Percentiles rank a stretch among this genome's conserved stretches.
These are phyloP conservation scores for Pyrus pyrifolia DNA, from an alignment of 306 rosid genomes.

Conservation along the genomic window DNA sequence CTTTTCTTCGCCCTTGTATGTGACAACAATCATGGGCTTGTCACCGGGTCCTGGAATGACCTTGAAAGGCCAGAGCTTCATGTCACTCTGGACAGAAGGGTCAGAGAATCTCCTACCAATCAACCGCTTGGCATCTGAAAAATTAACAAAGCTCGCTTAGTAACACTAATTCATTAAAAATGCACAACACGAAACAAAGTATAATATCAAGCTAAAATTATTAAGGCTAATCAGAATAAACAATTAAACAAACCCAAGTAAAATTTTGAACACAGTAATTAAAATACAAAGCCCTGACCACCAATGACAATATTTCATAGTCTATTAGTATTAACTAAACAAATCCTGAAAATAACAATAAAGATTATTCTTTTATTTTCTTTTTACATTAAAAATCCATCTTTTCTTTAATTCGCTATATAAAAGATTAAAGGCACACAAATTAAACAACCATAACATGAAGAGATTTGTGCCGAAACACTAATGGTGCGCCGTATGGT, in stretches of 20 bases:
- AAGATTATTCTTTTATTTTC: too few species aligned
- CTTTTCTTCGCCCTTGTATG: constrained; percentile 57
- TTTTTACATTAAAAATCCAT: too few species aligned
- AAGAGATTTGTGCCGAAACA: too few species aligned
- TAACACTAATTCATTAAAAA: background rate
- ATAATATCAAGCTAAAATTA: background rate
- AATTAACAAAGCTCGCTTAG: background rate
- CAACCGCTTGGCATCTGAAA: constrained; percentile 68
- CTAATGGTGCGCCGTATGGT: too few species aligned
- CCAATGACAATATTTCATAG: background rate
- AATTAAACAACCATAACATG: too few species aligned
- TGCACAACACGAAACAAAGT: background rate
- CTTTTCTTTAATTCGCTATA: too few species aligned
- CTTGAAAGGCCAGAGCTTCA: constrained; percentile 76
- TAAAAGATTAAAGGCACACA: too few species aligned
- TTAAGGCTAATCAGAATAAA: too few species aligned
- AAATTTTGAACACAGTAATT: too few species aligned
- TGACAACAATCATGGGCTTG: constrained; percentile 57
- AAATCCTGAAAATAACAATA: background rate
- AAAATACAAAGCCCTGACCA: background rate
- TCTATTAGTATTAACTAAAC: too few species aligned
- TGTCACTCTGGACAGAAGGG: constrained; percentile 61
- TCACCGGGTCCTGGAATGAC: constrained; percentile 45
- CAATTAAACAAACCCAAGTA: too few species aligned
- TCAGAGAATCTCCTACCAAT: constrained; percentile 72